Conservation (phyloP, 2,329 filamentous ascomycete species). For the Penicillium sp. region DNA sequence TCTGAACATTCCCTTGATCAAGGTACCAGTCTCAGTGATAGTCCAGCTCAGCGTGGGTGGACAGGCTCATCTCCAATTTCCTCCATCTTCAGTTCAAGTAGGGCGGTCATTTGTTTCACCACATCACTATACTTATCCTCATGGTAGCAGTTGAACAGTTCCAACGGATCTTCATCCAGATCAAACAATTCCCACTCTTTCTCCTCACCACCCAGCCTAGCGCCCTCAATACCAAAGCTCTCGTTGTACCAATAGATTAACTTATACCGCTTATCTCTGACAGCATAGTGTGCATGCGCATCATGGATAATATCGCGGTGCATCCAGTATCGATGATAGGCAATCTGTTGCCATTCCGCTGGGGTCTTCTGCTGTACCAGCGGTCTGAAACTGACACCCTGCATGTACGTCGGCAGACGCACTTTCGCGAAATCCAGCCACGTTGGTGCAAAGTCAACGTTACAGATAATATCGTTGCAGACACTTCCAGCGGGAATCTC, state of each 20-base stretch:
- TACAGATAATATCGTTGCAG: conserved; percentile 53
- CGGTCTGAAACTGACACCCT: conserved; percentile 48
- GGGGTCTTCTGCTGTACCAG: conserved; percentile 44
- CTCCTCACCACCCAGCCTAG: conserved; percentile 42
- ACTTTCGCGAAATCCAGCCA: conserved; percentile 51
- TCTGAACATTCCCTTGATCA: background rate
- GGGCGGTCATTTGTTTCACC: conserved; percentile 42
- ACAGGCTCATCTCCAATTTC: conserved; percentile 50
- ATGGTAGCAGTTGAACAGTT: conserved; percentile 51
- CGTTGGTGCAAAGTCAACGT: conserved; percentile 57
- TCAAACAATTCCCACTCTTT: conserved; percentile 60
- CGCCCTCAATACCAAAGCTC: conserved; percentile 48
- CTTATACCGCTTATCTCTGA: conserved; percentile 55
- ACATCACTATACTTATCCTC: conserved; percentile 41
- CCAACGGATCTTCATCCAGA: conserved; percentile 52
- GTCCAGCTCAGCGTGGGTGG: conserved; percentile 1
- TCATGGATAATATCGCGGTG: conserved; percentile 54
- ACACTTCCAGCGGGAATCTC: conserved; percentile 43
- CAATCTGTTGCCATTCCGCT: conserved; percentile 52
- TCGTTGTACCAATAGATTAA: conserved; percentile 61
- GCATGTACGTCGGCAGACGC: conserved; percentile 52
- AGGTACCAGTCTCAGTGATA: conserved; percentile 4
- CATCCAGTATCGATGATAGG: conserved; percentile 61
- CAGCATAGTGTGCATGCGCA: conserved; percentile 55
- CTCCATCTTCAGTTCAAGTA: conserved; percentile 53